phyloP scores from a whole-genome alignment of 2,329 filamentous ascomycete genomes.

The Pyrenochaeta sp. region DNA sequence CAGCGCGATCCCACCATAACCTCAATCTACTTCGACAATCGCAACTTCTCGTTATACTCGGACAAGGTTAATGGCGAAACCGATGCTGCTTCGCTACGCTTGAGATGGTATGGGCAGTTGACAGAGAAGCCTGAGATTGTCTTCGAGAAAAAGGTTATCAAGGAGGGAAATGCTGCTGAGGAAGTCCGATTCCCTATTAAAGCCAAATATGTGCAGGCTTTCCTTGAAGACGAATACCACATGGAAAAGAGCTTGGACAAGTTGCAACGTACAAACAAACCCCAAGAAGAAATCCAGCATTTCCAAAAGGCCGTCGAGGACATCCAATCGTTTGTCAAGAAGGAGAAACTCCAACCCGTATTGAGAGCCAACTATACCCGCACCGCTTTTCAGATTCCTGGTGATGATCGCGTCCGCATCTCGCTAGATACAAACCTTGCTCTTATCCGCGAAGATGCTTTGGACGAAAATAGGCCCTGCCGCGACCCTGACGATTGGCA shows the following conservation, averaged over 20 bases:
- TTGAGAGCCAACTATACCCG: constrained; percentile 92
- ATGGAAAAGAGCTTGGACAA: constrained; percentile 92
- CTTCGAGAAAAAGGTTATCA: constrained; percentile 88
- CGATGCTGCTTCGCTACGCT: constrained; percentile 80
- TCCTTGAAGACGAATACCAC: constrained; percentile 85
- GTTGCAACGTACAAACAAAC: constrained; percentile 75
- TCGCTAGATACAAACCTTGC: constrained; percentile 92
- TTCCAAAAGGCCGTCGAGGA: constrained; percentile 76
- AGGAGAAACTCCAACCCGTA: constrained; percentile 80
- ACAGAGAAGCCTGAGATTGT: constrained; percentile 79
- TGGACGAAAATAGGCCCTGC: constrained; percentile 85
- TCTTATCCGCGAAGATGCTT: constrained; percentile 77
- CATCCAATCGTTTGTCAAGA: constrained; percentile 81
- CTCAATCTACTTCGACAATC: constrained; percentile 94
- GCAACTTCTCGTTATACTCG: constrained; percentile 83
- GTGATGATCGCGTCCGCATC: constrained; percentile 87
- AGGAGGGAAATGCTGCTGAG: constrained; percentile 76
- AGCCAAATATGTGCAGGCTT: constrained; percentile 89
- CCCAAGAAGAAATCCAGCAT: constrained; percentile 69
- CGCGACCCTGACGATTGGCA: constrained; percentile 91
- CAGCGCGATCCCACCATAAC: constrained; percentile 88
- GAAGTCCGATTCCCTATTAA: constrained; percentile 87
- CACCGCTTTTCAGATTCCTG: constrained; percentile 94
- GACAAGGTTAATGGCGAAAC: constrained; percentile 80
- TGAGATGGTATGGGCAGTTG: constrained; percentile 92